Evolutionary conservation across 2,329 filamentous ascomycete genomes (phyloP).

Genomic region (Teratosphaeria nubilosa): DNA sequence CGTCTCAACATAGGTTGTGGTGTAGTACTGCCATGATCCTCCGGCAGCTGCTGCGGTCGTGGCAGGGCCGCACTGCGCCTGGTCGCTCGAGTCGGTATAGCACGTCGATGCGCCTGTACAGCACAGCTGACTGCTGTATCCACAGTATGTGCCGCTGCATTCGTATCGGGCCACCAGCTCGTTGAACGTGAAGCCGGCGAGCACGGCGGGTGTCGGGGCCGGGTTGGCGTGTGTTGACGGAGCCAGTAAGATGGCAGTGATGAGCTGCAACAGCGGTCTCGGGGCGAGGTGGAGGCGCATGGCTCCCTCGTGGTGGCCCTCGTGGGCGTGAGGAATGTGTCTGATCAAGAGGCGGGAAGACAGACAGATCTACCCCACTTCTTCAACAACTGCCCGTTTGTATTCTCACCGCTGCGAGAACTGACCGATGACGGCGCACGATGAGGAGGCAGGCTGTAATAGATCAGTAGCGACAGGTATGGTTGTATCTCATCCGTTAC

Average conservation of each 20-base stretch:
- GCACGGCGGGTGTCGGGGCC: constrained; percentile 13
- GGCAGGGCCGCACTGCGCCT: constrained; percentile 37
- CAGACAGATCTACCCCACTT: background rate
- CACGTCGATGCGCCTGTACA: constrained; percentile 38
- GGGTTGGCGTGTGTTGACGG: constrained; percentile 18
- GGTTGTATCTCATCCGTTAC: background rate
- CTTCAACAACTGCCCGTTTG: background rate
- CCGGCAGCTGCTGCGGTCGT: constrained; percentile 19
- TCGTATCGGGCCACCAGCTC: constrained; percentile 25
- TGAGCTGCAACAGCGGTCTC: constrained; percentile 18
- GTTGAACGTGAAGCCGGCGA: constrained; percentile 23
- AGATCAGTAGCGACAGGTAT: background rate
- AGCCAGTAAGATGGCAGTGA: constrained; percentile 20
- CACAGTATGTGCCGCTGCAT: constrained; percentile 41
- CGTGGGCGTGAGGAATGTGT: constrained; percentile 9
- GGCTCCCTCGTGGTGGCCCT: constrained; percentile 9
- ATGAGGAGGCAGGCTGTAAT: background rate
- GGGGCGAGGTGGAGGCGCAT: constrained; percentile 18
- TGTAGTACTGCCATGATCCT: constrained; percentile 48
- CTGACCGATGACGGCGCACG: background rate
- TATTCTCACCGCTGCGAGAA: background rate
- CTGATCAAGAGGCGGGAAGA: background rate
- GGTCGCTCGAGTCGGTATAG: constrained; percentile 38
- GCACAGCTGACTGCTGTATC: constrained; percentile 43
- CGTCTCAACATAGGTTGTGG: constrained; percentile 48